Evolutionary conservation across 768 basidiomycete species (phyloP).

Genomic region (Omphalotus guepiniiformis): DNA sequence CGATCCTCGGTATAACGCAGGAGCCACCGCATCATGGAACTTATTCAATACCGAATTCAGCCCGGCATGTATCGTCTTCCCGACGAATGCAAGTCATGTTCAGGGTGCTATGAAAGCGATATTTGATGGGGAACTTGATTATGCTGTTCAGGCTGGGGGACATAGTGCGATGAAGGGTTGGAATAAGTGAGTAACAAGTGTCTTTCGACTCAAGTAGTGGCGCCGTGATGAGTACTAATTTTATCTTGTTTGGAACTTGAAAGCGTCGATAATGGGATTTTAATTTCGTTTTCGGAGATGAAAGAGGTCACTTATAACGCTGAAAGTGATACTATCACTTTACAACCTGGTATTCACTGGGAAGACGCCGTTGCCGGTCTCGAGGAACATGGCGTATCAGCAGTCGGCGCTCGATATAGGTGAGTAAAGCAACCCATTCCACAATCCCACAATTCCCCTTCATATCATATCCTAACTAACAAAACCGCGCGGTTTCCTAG

Average conservation of each 20-base stretch:
- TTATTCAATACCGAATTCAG: slow-evolving; percentile 12
- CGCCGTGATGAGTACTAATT: slow-evolving; percentile 5
- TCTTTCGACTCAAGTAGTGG: neutral
- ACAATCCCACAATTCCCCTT: neutral
- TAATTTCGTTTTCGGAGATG: slow-evolving; percentile 36
- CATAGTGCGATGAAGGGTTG: slow-evolving; percentile 39
- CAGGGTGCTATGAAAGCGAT: slow-evolving; percentile 34
- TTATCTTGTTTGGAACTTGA: neutral
- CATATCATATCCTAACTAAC: no score
- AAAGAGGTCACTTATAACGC: slow-evolving; percentile 32
- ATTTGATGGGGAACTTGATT: slow-evolving; percentile 27
- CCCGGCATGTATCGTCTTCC: slow-evolving; percentile 25
- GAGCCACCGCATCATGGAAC: slow-evolving; percentile 15
- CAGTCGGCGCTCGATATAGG: slow-evolving; percentile 1
- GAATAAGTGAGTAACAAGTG: slow-evolving; percentile 33
- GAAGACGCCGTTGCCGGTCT: slow-evolving; percentile 33
- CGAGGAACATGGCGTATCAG: slow-evolving; percentile 35
- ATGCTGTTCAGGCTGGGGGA: slow-evolving; percentile 40
- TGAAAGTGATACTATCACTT: slow-evolving; percentile 29
- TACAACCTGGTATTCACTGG: slow-evolving; percentile 39
- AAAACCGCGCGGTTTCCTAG: slow-evolving; percentile 17
- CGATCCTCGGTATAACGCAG: neutral
- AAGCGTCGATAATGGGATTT: slow-evolving; percentile 34
- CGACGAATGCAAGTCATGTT: slow-evolving; percentile 27
- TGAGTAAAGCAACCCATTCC: neutral